Evolutionary conservation across 768 basidiomycete genomes (phyloP), one percentile per base, ranked within the genome.

Genomic region (Leccinum aurantiacum): DNA sequence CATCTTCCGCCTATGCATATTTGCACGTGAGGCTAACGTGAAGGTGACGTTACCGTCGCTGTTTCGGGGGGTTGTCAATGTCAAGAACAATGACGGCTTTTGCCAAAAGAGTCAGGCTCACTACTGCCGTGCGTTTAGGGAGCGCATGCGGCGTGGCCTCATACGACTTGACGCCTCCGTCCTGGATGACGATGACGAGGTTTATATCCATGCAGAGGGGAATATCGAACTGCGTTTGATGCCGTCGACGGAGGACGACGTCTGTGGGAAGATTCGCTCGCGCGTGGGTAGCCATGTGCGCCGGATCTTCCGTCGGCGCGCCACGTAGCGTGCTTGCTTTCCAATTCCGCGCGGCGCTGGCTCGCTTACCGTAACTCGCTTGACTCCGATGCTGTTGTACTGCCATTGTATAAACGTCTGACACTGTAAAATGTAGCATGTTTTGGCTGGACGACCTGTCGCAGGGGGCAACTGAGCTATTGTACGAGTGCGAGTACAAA

Each of bases 261-360:
- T 63, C 4, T 48, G 14, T 29, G 60, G 41, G 51, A 63, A 64
- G 24, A 29, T 62, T 24, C 56, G 69, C 31, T 66, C 64, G 7
- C 70, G 67, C 41, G 63, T 75, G 60, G 63, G 67, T 59, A 62
- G 61, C 62, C 71, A 65, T 59, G 70, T 74, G 64, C 63, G 70
- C 37, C 69, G 65, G 65, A 70, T 74, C 54, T 67, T 74, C 17
- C 54, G 44, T 46, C 44, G 44, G 11, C 44, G 66, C 10, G 24
- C 46, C 10, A 47, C 52, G 44, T 46, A 46, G 44, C 44, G 44
- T 46, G 44, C 11, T 46, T 6, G 41, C 19, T 50, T 24, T 51
- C 7, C 27, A 50, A 10, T 33, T 47, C 58, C 41, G 38, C 33
- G 53, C 53, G 66, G 60, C 47, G 63, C 56, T 61, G 67, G 65